phyloP scores from a whole-genome alignment of 768 basidiomycete species.

The Tephrocybe sp. region DNA sequence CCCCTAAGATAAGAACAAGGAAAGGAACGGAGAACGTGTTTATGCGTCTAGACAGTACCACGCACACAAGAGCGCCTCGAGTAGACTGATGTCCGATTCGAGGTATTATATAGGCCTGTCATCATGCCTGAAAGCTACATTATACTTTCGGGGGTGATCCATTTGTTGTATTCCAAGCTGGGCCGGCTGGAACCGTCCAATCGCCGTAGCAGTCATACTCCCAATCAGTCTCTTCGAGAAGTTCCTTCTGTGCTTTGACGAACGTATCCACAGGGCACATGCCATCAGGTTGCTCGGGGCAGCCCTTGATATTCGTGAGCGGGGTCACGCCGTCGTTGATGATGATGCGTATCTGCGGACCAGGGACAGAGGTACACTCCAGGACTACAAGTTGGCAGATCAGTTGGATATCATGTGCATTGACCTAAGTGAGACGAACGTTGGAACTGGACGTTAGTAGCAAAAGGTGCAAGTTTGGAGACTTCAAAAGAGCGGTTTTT shows the following conservation, averaged over 20 bases:
- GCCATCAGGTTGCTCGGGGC: conserved; percentile 70
- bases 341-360: conserved; percentile 74
- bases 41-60: too few relatives aligned
- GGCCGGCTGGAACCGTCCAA: conserved; percentile 70
- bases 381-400: conserved; percentile 56
- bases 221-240: conserved; percentile 71
- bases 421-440: conserved; percentile 40
- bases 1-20: too few relatives aligned
- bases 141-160: conserved; percentile 53
- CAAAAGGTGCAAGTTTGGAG: conserved; percentile 82
- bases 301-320: conserved; percentile 74
- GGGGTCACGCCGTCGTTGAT: conserved; percentile 89
- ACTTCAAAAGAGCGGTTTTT: conserved; percentile 65
- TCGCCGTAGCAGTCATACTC: conserved; percentile 72
- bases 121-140: background rate
- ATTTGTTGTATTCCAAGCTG: conserved; percentile 70
- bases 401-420: background rate
- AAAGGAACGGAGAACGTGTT: too few relatives aligned
- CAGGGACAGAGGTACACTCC: conserved; percentile 49
- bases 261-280: conserved; percentile 77
- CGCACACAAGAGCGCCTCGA: too few relatives aligned
- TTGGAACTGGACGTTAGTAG: conserved; percentile 88
- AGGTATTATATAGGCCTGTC: background rate
- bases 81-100: background rate
- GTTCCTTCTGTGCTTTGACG: conserved; percentile 65